Evolutionary conservation across 345 rosid genomes (phyloP), one percentile per base, ranked within the genome.

Genomic region (Pistacia integerrima): DNA sequence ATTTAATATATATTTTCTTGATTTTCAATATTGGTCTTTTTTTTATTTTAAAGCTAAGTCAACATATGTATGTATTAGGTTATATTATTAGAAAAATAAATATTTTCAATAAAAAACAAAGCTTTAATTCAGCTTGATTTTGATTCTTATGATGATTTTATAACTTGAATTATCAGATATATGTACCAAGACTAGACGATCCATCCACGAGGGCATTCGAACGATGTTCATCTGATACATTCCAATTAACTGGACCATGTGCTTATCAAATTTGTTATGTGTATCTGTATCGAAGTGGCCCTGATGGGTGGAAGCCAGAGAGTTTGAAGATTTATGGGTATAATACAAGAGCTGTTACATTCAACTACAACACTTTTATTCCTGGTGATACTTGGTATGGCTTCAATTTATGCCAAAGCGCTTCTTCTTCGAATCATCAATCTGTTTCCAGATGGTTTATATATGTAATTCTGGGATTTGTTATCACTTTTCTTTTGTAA

Each of bases 301-400:
- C 86, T 0, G 99, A 95, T 76, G 97, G 96, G 2, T 95, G 98
- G 97, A 90, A 84, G 77, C 99, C 98, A 0, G 87, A 78, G 52
- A 84, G 25, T 60, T 91, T 95, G 74, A 80, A 85, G 54, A 84
- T 95, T 33, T 86, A 74, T 41, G 86, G 88, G 18, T 59, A 83
- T 67, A 64, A 84, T 67, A 75, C 88, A 1, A 81, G 60, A 76
- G 80, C 86, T 3, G 90, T 86, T 41, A 85, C 89, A 2, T 95
- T 93, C 68, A 78, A 85, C 74, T 93, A 84, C 59, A 46, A 84
- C 80, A 80, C 86, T 36, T 88, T 80, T 38, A 75, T 93, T 61
- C 98, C 99, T 0, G 64, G 64, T 56, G 94, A 81, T 14, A 58
- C 78, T 30, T 95, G 99, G 99, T 95, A 85, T 52, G 99, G 99